Percentiles rank a stretch among this genome's conserved stretches.
Evolutionary conservation across 192 early-diverging fungal species (phyloP).

Genomic region (Chytriomyces sp.): DNA sequence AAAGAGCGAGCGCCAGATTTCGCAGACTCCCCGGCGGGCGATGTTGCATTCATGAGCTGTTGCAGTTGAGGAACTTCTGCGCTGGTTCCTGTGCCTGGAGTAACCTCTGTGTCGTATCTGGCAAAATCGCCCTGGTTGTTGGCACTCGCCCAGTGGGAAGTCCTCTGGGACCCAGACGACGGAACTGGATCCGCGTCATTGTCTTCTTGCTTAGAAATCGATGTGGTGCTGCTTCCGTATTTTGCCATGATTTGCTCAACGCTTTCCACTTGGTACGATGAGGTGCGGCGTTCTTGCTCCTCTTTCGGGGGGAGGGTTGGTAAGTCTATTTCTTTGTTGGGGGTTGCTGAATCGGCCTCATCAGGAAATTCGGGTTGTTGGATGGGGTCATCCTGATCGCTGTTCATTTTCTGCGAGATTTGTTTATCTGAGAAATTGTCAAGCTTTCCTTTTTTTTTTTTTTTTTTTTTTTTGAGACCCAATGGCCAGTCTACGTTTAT

Average conservation of each 20-base stretch:
- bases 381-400: too few species aligned
- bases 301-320: not conserved
- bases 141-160: conserved; percentile 28
- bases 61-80: not conserved
- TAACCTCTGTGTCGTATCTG: conserved; percentile 16
- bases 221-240: not conserved
- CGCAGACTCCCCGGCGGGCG: too few species aligned
- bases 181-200: not conserved
- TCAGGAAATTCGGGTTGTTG: not conserved
- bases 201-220: not conserved
- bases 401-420: not conserved
- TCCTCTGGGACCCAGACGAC: not conserved
- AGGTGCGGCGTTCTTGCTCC: not conserved
- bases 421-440: too few species aligned
- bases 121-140: conserved; percentile 13
- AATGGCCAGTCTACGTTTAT: too few species aligned
- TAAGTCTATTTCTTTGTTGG: not conserved
- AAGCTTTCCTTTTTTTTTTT: too few species aligned
- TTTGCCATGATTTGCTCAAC: conserved; percentile 34
- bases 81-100: not conserved
- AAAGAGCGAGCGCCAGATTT: too few species aligned
- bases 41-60: not conserved
- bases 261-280: conserved; percentile 26
- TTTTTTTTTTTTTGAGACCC: too few species aligned
- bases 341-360: not conserved